phyloP scores from a whole-genome alignment of 441 rosid genomes.

The Lagerstroemia fauriei region DNA sequence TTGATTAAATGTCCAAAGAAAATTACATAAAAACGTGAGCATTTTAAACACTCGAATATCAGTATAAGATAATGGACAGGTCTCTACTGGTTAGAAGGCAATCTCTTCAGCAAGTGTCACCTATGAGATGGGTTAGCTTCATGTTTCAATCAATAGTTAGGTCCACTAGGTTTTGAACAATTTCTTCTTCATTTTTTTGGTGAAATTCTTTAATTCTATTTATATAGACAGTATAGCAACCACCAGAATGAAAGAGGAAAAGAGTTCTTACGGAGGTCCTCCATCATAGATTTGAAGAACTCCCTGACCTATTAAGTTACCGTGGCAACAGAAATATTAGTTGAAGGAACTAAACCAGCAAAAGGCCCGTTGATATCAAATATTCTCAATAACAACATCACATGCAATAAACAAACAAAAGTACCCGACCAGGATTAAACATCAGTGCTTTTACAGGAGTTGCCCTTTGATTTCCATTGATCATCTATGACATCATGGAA shows the following conservation, averaged over 20 bases:
- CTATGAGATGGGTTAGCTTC: not conserved
- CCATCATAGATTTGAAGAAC: constrained; percentile 76
- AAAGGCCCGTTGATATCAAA: no score
- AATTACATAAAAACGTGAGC: no score
- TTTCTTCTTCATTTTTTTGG: not conserved
- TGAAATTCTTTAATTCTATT: not conserved
- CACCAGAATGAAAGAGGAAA: not conserved
- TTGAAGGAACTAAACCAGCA: no score
- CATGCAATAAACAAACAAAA: not conserved
- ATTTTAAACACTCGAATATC: not conserved
- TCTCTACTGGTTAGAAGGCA: not conserved
- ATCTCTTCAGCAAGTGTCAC: not conserved
- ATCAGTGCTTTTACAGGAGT: not conserved
- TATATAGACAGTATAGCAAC: not conserved
- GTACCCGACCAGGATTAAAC: not conserved
- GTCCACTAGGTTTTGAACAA: not conserved
- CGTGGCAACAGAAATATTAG: no score
- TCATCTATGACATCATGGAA: not conserved
- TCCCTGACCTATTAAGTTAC: constrained; percentile 66
- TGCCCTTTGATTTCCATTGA: not conserved
- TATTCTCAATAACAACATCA: not conserved
- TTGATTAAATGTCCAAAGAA: constrained; percentile 15
- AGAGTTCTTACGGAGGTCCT: constrained; percentile 58
- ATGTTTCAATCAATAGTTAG: not conserved
- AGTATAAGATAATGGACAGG: not conserved